phyloP scores from a whole-genome alignment of 441 rosid genomes.

The Adansonia gregorii region DNA sequence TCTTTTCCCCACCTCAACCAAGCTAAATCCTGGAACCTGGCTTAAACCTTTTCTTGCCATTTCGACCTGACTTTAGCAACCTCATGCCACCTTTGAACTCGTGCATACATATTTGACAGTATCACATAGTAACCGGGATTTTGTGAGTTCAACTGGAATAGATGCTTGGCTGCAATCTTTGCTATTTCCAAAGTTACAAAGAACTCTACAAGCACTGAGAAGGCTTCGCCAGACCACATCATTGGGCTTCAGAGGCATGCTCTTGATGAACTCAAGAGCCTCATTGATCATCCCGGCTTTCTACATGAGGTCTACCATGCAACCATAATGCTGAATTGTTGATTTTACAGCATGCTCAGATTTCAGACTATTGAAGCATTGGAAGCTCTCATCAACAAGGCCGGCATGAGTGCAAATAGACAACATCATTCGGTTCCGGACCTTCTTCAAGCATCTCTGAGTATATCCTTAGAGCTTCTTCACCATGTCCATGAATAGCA shows the following conservation, averaged over 20 bases:
- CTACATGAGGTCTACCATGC: constrained; percentile 61
- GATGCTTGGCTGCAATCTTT: constrained; percentile 46
- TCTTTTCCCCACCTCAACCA: constrained; percentile 56
- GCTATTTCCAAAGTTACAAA: constrained; percentile 47
- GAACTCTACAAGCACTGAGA: constrained; percentile 62
- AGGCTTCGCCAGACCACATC: constrained; percentile 69
- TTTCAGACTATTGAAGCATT: constrained; percentile 49
- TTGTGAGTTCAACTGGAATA: constrained; percentile 39
- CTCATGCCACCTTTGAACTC: constrained; percentile 55
- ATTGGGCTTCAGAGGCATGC: constrained; percentile 52
- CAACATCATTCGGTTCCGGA: constrained; percentile 52
- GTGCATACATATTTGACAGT: constrained; percentile 54
- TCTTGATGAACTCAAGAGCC: constrained; percentile 51
- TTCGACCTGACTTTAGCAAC: constrained; percentile 49
- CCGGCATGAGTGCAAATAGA: constrained; percentile 62
- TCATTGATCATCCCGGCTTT: constrained; percentile 58
- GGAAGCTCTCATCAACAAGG: constrained; percentile 51
- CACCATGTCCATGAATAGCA: constrained; percentile 61
- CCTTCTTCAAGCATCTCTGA: constrained; percentile 63
- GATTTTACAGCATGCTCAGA: constrained; percentile 34
- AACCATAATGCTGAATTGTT: constrained; percentile 59
- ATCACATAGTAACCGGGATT: constrained; percentile 58
- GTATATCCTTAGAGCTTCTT: constrained; percentile 49
- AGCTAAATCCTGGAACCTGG: constrained; percentile 58
- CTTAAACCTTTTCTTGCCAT: constrained; percentile 42